Conservation (phyloP, 148 eudicot species). For the Talinum fruticosum region DNA sequence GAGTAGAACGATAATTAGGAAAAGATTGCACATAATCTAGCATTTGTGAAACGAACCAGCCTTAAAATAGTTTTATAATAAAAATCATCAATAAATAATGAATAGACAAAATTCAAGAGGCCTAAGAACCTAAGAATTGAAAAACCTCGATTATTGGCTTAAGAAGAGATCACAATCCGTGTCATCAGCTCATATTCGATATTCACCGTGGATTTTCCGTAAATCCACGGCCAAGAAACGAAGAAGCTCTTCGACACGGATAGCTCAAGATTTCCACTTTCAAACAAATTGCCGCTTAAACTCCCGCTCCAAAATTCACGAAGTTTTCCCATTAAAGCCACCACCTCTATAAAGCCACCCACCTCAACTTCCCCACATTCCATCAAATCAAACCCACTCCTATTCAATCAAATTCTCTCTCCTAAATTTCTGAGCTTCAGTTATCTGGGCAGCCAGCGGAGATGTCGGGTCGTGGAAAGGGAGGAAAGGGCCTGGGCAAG, state of each 20-base stretch:
- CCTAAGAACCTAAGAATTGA: too few relatives aligned
- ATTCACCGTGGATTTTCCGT: background rate
- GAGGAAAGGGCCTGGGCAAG: constrained; percentile 36
- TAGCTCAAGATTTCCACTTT: background rate
- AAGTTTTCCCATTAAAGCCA: background rate
- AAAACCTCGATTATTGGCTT: background rate
- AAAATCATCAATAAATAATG: too few relatives aligned
- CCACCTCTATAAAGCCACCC: background rate
- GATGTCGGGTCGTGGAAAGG: constrained; percentile 1
- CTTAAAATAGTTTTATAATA: too few relatives aligned
- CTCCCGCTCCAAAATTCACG: background rate
- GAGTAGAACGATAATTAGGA: too few relatives aligned
- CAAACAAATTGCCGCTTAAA: background rate
- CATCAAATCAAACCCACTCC: background rate
- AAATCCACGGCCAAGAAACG: background rate
- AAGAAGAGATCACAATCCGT: background rate
- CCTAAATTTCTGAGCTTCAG: background rate
- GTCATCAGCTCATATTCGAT: background rate
- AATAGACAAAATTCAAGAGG: too few relatives aligned
- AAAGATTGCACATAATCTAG: too few relatives aligned
- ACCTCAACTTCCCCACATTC: background rate
- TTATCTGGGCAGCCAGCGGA: background rate
- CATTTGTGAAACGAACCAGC: too few relatives aligned
- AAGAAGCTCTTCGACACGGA: background rate
- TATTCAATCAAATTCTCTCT: background rate